A percentile compares a stretch with the other conserved stretches of the same genome.
Evolutionary conservation across 1,284 basidiomycete species (phyloP).

Genomic region (Malassezia pachydermatis): DNA sequence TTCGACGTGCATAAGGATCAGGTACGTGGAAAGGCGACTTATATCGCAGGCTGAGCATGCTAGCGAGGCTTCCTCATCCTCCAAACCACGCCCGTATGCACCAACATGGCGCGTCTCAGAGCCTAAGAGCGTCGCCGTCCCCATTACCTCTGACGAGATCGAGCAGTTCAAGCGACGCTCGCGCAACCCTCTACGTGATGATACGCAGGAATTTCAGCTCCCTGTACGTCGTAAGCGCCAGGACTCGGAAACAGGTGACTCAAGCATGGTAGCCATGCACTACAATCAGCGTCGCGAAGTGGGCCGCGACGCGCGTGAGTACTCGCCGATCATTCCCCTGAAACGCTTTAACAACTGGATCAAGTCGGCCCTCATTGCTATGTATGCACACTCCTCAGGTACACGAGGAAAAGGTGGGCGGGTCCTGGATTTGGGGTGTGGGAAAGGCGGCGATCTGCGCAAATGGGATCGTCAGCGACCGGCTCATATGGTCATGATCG

Average conservation of each 20-base stretch:
- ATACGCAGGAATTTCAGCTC: background rate
- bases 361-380: slow-evolving; percentile 33
- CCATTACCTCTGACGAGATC: slow-evolving; percentile 27
- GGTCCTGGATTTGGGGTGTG: slow-evolving; percentile 91
- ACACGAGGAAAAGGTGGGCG: slow-evolving; percentile 49
- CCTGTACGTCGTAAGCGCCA: background rate
- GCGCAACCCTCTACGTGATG: slow-evolving; percentile 26
- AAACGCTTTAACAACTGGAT: slow-evolving; percentile 94
- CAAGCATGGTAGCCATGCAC: slow-evolving; percentile 12
- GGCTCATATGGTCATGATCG: slow-evolving; percentile 68
- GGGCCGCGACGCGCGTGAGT: slow-evolving; percentile 67
- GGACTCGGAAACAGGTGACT: background rate
- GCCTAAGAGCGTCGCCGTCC: slow-evolving; percentile 22
- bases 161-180: slow-evolving; percentile 23
- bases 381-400: slow-evolving; percentile 16
- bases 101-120: slow-evolving; percentile 24
- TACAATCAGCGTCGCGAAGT: slow-evolving; percentile 84
- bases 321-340: slow-evolving; percentile 90
- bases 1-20: too few species aligned
- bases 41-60: too few species aligned
- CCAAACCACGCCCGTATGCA: background rate
- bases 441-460: slow-evolving; percentile 90
- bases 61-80: background rate
- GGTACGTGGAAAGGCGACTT: too few species aligned
- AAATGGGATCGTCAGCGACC: slow-evolving; percentile 90